phyloP scores from a whole-genome alignment of 202 grass and related monocot genomes.

The Panicum hallii region DNA sequence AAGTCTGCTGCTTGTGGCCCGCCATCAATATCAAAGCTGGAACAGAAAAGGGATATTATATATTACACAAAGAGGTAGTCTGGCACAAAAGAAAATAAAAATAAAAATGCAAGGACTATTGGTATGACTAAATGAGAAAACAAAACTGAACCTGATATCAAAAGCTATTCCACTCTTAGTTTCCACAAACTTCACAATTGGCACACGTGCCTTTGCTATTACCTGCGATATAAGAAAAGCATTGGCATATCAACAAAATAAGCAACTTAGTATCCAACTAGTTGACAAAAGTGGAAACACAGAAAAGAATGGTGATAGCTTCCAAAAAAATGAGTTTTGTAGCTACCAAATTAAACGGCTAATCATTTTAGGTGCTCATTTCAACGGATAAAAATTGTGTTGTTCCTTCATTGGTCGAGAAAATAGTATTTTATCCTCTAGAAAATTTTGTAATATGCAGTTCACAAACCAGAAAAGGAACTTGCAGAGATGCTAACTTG shows the following conservation, averaged over 20 bases:
- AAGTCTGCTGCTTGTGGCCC: conserved; percentile 91
- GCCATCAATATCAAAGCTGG: conserved; percentile 95
- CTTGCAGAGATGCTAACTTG: conserved; percentile 14
- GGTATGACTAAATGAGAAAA: conserved; percentile 13
- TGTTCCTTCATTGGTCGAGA: not conserved
- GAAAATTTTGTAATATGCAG: conserved; percentile 22
- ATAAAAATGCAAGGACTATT: not conserved
- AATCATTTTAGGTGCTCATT: not conserved
- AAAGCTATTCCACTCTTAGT: conserved; percentile 86
- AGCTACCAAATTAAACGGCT: not conserved
- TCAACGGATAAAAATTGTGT: not conserved
- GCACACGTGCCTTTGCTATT: conserved; percentile 97
- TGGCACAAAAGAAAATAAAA: not conserved
- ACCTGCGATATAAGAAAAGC: conserved; percentile 65
- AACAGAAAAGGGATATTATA: conserved; percentile 38
- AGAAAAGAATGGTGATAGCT: conserved; percentile 26
- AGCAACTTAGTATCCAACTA: conserved; percentile 3
- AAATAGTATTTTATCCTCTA: conserved; percentile 21
- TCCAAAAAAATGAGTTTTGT: not conserved
- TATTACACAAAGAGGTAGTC: not conserved
- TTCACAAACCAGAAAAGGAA: conserved; percentile 30
- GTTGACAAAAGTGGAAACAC: conserved; percentile 9
- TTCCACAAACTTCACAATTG: conserved; percentile 97
- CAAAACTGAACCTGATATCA: conserved; percentile 79
- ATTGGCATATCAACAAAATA: conserved; percentile 29